Evolutionary conservation across 352 stramenopile genomes (phyloP).

Genomic region (Pythium periplocum): DNA sequence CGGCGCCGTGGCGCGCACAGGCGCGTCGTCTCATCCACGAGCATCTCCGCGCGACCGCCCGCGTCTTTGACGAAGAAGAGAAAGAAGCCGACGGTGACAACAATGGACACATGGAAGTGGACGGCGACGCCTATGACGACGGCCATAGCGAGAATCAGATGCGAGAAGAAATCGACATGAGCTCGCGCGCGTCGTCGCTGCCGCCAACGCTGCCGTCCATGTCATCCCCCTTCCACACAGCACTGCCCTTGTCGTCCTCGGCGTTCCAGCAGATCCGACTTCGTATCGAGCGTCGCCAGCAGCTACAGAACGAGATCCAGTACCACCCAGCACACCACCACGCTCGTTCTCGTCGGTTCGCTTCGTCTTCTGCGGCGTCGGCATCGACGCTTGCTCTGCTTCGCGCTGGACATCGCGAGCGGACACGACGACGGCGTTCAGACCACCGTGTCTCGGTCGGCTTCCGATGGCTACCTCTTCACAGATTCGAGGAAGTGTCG

Average conservation of each 20-base stretch:
- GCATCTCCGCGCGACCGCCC: constrained; percentile 9
- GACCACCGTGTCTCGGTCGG: not conserved
- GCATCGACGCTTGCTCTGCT: no score
- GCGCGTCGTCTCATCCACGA: constrained; percentile 20
- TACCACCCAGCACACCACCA: no score
- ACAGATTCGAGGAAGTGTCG: no score
- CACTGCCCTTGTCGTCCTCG: constrained; percentile 33
- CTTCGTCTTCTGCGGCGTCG: no score
- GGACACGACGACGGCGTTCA: no score
- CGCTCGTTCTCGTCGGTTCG: no score
- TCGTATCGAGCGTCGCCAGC: constrained; percentile 29
- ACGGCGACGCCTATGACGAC: not conserved
- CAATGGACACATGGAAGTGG: constrained; percentile 4
- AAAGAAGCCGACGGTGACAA: not conserved
- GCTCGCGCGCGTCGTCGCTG: not conserved
- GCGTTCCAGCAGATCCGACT: constrained; percentile 37
- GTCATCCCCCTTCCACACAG: no score
- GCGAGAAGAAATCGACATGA: not conserved
- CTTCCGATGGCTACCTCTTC: not conserved
- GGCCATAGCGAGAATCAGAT: not conserved
- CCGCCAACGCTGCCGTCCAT: constrained; percentile 24
- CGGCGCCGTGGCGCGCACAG: constrained; percentile 11
- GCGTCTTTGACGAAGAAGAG: constrained; percentile 1
- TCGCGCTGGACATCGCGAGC: no score
- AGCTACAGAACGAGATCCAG: not conserved